A percentile compares a stretch with the other conserved stretches of the same genome.
Evolutionary conservation across 2,329 filamentous ascomycete species (phyloP).

Genomic region (Ceratocystis huliohia): DNA sequence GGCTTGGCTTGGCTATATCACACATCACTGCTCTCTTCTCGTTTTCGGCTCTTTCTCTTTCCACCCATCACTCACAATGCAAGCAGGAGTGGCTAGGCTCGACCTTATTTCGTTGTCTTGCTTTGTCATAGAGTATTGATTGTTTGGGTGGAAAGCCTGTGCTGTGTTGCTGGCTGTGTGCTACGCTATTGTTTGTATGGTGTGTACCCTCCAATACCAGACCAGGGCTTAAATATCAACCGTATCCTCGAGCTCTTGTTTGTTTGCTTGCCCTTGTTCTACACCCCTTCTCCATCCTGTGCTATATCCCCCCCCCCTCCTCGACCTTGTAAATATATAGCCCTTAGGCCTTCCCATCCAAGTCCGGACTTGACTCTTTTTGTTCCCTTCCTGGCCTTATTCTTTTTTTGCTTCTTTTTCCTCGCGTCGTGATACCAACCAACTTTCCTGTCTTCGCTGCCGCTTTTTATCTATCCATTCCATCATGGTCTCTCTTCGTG

Average conservation of each 20-base stretch:
- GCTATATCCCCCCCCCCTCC: neutral
- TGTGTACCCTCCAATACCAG: no score
- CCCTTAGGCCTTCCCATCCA: neutral
- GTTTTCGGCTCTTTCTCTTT: slow-evolving; percentile 1
- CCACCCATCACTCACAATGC: neutral
- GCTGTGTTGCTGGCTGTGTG: neutral
- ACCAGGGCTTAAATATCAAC: slow-evolving; percentile 3
- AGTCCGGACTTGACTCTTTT: neutral
- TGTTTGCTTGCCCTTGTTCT: neutral
- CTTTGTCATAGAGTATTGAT: neutral
- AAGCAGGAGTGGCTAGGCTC: neutral
- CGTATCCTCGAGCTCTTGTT: neutral
- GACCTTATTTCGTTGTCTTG: neutral
- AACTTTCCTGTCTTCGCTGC: neutral
- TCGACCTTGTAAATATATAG: neutral
- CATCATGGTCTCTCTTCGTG: slow-evolving; percentile 21
- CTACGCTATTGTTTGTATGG: no score
- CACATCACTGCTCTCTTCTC: neutral
- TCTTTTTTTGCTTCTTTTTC: neutral
- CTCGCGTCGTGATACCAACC: neutral
- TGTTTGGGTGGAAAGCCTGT: neutral
- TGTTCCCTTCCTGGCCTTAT: neutral
- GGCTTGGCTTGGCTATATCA: slow-evolving; percentile 6
- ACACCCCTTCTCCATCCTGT: neutral
- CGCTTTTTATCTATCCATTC: slow-evolving; percentile 19